Base-by-base conservation (phyloP, 371 early-diverging fungal species). In the Saksenaea oblongispora region DNA sequence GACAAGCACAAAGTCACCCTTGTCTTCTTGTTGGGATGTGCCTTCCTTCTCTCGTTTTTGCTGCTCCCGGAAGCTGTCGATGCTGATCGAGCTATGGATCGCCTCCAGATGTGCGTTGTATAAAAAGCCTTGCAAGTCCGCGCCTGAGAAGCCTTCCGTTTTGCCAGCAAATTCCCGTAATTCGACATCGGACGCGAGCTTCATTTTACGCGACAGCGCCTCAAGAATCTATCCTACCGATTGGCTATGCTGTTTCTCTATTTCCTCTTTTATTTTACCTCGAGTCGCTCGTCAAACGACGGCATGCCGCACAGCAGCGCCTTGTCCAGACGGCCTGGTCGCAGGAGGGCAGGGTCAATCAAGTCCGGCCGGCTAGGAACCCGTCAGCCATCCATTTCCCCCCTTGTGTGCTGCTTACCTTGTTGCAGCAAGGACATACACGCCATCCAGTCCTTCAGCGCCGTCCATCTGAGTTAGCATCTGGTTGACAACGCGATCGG, bases 271-370 rank as follows among this genome's bases (percentile, higher is more conserved):
- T 22, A 0, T 9, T 10, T 42, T 56, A 82, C 84, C 70, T 89
- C 91, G 11, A 74, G 56, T 59, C 97, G 85, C 61, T 97, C 97
- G 15, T 81, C 67, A 4, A 67, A 44, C 55, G 55, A 78, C 0
- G 98, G 98, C 88, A 98, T 88, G 14, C 85, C 91, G 72, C 96
- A 96, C 22, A 94, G 67, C 17, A 98, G 65, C 7, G 92, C 89
- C 75, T 98, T 96, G 79, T 99, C 99, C 60, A 99, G 93, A 65
- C 99, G 93, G 34, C 99, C 99, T 28, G 99, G 99, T 31, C 99
- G 91, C 41, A 96, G 84, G 63, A 99, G 84, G 0, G 99, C 99
- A 27, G 96, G 93, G 78, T 99, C 99, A 59, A 99, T 90, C n/a
- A 98, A 87, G 70, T 99, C 99, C 34, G 99, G 98, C n/a, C 97